phyloP scores from a whole-genome alignment of 2,329 filamentous ascomycete species.

The Aspergillaceae sp. region DNA sequence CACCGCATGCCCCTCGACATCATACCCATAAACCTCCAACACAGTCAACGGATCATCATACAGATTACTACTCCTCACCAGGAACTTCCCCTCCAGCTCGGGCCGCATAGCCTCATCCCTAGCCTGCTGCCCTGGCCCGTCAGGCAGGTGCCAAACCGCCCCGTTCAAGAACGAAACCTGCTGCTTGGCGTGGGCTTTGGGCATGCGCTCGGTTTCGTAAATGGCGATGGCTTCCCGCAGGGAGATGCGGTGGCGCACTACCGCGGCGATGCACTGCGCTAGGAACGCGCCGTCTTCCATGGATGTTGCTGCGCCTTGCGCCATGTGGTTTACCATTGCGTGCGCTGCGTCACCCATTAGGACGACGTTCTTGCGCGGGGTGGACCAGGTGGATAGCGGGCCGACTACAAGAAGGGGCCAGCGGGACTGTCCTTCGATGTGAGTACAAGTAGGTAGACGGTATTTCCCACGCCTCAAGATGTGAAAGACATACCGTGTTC shows the following conservation, averaged over 20 bases:
- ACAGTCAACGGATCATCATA: constrained; percentile 43
- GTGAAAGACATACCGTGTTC: neutral
- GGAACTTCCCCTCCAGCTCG: constrained; percentile 32
- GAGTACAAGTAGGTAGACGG: neutral
- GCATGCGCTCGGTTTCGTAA: constrained; percentile 31
- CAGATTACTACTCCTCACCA: constrained; percentile 38
- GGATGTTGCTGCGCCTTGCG: constrained; percentile 35
- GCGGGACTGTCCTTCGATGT: neutral
- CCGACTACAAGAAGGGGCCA: constrained; percentile 20
- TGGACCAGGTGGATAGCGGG: constrained; percentile 7
- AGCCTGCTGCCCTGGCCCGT: constrained; percentile 36
- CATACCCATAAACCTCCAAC: constrained; percentile 43
- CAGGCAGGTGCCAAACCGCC: constrained; percentile 41
- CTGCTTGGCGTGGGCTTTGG: constrained; percentile 34
- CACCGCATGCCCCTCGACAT: constrained; percentile 34
- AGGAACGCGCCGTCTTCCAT: constrained; percentile 38
- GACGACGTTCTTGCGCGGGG: constrained; percentile 21
- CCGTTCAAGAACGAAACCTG: constrained; percentile 41
- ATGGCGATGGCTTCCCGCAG: constrained; percentile 25
- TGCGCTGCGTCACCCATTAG: constrained; percentile 39
- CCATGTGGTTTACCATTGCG: constrained; percentile 23
- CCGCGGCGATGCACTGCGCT: constrained; percentile 12
- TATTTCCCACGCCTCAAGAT: neutral
- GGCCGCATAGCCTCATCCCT: constrained; percentile 35
- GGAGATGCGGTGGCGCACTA: constrained; percentile 19